These are phyloP conservation scores for Candida dendrica DNA, from an alignment of 805 yeast species.

Conservation along the genomic window DNA sequence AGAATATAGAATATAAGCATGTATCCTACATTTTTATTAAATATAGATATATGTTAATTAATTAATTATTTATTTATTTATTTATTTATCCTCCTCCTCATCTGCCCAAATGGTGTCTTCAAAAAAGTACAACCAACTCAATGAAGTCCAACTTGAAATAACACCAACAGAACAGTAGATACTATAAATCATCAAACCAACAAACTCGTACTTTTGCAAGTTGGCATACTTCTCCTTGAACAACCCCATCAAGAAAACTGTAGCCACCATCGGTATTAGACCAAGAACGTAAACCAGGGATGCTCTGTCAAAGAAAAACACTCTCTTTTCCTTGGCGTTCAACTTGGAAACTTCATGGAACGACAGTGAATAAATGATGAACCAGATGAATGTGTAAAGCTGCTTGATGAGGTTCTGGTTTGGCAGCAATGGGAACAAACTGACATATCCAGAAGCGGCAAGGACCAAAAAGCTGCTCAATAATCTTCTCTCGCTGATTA, in stretches of 20 bases:
- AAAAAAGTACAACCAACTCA: conserved; percentile 82
- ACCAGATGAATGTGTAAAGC: conserved; percentile 78
- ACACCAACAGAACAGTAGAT: conserved; percentile 85
- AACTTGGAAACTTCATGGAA: conserved; percentile 58
- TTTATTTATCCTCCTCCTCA: not conserved
- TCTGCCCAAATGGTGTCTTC: conserved; percentile 64
- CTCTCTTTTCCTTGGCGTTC: conserved; percentile 32
- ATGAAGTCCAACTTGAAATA: conserved; percentile 78
- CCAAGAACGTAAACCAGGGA: conserved; percentile 62
- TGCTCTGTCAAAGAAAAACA: conserved; percentile 66
- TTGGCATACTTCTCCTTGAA: conserved; percentile 47
- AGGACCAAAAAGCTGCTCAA: conserved; percentile 65
- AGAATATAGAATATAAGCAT: too few relatives aligned
- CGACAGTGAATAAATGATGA: conserved; percentile 65
- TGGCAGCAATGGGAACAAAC: conserved; percentile 80
- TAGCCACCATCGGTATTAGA: conserved; percentile 54
- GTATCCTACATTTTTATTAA: too few relatives aligned
- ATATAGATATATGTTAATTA: too few relatives aligned
- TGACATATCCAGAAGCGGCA: conserved; percentile 75
- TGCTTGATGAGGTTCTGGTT: conserved; percentile 76
- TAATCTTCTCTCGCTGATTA: conserved; percentile 64
- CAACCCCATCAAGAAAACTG: conserved; percentile 40
- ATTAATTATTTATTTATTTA: not conserved
- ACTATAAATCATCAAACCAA: conserved; percentile 75
- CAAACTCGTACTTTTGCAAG: conserved; percentile 59